phyloP scores from a whole-genome alignment of 371 early-diverging fungal genomes.

The Quaeritorhiza haematococci region DNA sequence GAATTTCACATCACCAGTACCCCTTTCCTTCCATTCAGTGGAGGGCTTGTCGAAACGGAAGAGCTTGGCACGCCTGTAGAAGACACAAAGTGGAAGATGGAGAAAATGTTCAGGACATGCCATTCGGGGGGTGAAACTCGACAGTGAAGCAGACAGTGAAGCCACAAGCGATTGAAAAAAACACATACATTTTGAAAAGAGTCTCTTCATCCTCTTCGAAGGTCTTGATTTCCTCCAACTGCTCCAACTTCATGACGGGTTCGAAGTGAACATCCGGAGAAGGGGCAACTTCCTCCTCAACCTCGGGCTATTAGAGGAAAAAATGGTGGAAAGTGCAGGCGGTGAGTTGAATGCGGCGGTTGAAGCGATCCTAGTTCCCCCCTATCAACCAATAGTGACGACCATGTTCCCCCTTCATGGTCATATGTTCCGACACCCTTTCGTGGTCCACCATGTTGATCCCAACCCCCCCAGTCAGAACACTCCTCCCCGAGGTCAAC shows the following conservation, averaged over 20 bases:
- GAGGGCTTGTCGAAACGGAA: slow-evolving; percentile 88
- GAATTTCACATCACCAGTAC: slow-evolving; percentile 93
- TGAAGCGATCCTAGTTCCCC: too few relatives aligned
- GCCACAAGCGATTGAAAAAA: not conserved
- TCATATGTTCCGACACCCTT: too few relatives aligned
- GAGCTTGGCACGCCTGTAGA: slow-evolving; percentile 88
- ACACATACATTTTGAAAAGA: slow-evolving; percentile 87
- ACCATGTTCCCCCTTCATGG: too few relatives aligned
- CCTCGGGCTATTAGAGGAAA: too few relatives aligned
- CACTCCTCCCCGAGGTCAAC: too few relatives aligned
- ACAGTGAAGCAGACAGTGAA: not conserved
- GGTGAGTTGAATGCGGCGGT: not conserved
- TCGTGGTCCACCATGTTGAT: too few relatives aligned
- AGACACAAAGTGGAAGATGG: slow-evolving; percentile 4
- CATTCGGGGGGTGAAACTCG: not conserved
- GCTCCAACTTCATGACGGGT: slow-evolving; percentile 86
- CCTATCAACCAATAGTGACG: too few relatives aligned
- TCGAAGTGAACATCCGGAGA: slow-evolving; percentile 92
- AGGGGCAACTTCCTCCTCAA: slow-evolving; percentile 66
- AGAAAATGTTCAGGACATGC: too few relatives aligned
- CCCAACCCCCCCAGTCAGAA: too few relatives aligned
- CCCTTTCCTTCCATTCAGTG: slow-evolving; percentile 98
- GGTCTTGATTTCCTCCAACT: slow-evolving; percentile 87
- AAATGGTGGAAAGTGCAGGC: not conserved
- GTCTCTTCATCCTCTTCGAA: slow-evolving; percentile 91